A percentile compares a stretch with the other conserved stretches of the same genome.
phyloP scores from a whole-genome alignment of 2,329 filamentous ascomycete species.

The Cytospora chrysosperma region DNA sequence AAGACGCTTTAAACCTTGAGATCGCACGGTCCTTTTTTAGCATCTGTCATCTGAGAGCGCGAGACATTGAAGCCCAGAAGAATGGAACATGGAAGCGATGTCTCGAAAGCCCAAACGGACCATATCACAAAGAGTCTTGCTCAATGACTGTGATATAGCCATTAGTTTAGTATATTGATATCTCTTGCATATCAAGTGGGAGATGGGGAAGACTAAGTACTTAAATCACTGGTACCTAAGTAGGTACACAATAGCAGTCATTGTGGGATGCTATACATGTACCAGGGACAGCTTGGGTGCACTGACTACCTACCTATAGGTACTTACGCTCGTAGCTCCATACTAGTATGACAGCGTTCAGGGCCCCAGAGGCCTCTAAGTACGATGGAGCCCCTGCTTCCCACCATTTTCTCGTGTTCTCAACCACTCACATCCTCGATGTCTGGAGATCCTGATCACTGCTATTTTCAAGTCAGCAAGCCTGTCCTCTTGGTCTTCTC shows the following conservation, averaged over 20 bases:
- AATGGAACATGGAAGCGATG: background rate
- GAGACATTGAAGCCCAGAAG: background rate
- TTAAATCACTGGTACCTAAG: too few species aligned
- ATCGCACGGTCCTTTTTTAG: background rate
- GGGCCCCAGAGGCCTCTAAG: background rate
- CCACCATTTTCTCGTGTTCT: background rate
- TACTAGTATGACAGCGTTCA: background rate
- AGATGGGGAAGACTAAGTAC: too few species aligned
- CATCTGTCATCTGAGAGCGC: background rate
- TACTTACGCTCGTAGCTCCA: background rate
- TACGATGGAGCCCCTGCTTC: background rate
- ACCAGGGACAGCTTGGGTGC: too few species aligned
- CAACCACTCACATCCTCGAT: background rate
- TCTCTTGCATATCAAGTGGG: too few species aligned
- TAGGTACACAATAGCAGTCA: background rate
- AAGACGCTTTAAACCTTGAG: background rate
- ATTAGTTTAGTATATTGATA: background rate
- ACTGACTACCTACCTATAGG: background rate
- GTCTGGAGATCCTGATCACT: background rate
- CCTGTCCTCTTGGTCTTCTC: background rate
- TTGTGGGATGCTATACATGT: background rate
- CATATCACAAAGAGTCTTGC: background rate
- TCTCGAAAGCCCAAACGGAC: background rate
- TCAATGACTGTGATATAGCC: background rate
- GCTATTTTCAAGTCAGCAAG: background rate